Percentiles rank a stretch among this genome's conserved stretches.
These are phyloP conservation scores for Aspergillus fumigatus DNA, from an alignment of 2,329 filamentous ascomycete genomes.

Conservation along the genomic window DNA sequence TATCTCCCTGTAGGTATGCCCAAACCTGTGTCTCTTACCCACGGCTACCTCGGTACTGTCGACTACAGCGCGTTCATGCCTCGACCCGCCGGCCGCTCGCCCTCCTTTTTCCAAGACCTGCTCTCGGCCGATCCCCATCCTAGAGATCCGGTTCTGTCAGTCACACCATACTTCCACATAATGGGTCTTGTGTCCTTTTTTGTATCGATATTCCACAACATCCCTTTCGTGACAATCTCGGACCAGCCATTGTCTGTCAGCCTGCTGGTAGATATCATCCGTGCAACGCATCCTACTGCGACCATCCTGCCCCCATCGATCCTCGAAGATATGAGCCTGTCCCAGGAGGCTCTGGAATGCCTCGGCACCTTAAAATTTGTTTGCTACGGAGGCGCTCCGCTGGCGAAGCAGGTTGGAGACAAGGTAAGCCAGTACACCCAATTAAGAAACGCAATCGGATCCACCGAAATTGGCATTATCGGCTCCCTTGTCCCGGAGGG, in stretches of 20 bases:
- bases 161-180: constrained; percentile 25
- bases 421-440: too few relatives aligned
- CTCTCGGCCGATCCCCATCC: background rate
- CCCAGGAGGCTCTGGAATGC: constrained; percentile 10
- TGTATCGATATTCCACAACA: constrained; percentile 15
- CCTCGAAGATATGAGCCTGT: constrained; percentile 22
- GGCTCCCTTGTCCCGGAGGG: background rate
- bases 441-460: background rate
- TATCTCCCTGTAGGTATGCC: constrained; percentile 27
- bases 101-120: constrained; percentile 7
- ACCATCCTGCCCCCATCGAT: constrained; percentile 21
- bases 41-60: constrained; percentile 20
- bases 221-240: constrained; percentile 18
- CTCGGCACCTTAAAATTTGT: constrained; percentile 9
- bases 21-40: constrained; percentile 26
- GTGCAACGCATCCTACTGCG: constrained; percentile 12
- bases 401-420: too few relatives aligned
- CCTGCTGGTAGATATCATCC: constrained; percentile 16
- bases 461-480: constrained; percentile 1
- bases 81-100: constrained; percentile 13
- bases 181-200: constrained; percentile 20
- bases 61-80: constrained; percentile 7
- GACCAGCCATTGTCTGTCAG: constrained; percentile 24
- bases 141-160: constrained; percentile 13
- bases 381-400: background rate